Percentiles rank a stretch among this genome's conserved stretches.
phyloP scores from a whole-genome alignment of 495 filamentous ascomycete species.

The Penicillium lividum region DNA sequence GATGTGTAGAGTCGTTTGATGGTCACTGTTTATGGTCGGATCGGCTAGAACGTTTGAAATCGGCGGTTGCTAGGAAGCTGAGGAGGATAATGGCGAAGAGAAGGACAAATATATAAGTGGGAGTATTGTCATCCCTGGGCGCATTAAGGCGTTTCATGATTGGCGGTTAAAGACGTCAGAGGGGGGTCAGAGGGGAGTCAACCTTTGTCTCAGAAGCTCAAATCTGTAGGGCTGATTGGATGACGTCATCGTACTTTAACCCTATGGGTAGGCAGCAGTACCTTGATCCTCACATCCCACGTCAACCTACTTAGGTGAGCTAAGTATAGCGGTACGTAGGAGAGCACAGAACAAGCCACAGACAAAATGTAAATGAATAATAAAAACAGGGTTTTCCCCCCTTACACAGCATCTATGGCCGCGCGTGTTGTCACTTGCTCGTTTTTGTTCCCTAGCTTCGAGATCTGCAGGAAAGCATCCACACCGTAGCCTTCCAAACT shows the following conservation, averaged over 20 bases:
- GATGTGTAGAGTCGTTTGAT: slow-evolving; percentile 10
- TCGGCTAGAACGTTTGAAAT: slow-evolving; percentile 22
- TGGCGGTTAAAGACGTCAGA: slow-evolving; percentile 19
- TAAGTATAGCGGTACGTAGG: slow-evolving; percentile 1
- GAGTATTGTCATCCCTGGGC: slow-evolving; percentile 28
- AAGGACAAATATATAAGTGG: slow-evolving; percentile 37
- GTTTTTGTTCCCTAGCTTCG: slow-evolving; percentile 97
- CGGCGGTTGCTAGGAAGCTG: slow-evolving; percentile 33
- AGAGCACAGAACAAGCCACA: slow-evolving; percentile 5
- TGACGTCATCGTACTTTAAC: slow-evolving; percentile 12
- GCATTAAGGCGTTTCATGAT: slow-evolving; percentile 36
- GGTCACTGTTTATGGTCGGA: slow-evolving; percentile 6
- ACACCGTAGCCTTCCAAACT: slow-evolving; percentile 95
- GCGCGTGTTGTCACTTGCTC: slow-evolving; percentile 90
- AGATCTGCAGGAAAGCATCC: slow-evolving; percentile 97
- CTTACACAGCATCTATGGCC: slow-evolving; percentile 82
- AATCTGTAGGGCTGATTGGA: slow-evolving; percentile 13
- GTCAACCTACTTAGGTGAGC: neutral
- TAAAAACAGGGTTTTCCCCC: neutral
- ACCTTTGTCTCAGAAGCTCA: neutral
- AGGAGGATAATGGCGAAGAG: slow-evolving; percentile 31
- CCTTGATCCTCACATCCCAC: neutral
- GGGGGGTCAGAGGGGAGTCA: neutral
- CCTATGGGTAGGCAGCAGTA: neutral
- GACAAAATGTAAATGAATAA: neutral